Conservation (phyloP, 768 basidiomycete species). For the Tricholoma sp. region DNA sequence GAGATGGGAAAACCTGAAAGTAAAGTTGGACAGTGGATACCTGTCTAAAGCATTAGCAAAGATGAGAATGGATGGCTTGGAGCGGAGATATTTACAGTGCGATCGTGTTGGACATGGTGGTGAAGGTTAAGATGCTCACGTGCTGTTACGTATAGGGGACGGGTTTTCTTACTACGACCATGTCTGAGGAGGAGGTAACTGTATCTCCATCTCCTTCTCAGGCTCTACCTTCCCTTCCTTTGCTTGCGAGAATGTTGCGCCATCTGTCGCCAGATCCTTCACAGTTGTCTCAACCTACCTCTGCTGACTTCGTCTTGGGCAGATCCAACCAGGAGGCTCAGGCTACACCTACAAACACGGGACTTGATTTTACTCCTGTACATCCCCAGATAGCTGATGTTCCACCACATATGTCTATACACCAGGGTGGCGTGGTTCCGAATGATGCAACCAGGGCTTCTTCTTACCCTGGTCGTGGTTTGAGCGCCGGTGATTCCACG, state of each 20-base stretch:
- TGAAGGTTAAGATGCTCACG: conserved; percentile 5
- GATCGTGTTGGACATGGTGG: conserved; percentile 48
- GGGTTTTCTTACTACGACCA: neutral
- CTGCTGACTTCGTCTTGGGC: neutral
- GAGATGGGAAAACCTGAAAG: conserved; percentile 60
- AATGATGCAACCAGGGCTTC: neutral
- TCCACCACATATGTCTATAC: neutral
- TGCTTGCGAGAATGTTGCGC: neutral
- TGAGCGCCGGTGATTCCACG: neutral
- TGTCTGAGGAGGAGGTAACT: no score
- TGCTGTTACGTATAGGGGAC: neutral
- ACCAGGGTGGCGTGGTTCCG: neutral
- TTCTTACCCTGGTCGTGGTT: neutral
- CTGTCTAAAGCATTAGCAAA: conserved; percentile 29
- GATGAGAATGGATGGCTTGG: neutral
- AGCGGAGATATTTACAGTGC: conserved; percentile 33
- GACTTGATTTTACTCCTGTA: neutral
- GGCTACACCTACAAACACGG: neutral
- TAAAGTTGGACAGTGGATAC: conserved; percentile 86
- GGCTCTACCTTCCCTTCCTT: neutral
- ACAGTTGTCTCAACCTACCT: neutral
- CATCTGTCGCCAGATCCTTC: neutral
- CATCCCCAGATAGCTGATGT: neutral
- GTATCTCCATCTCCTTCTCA: neutral
- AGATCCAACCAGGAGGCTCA: neutral